These are phyloP conservation scores for Eutrema heterophyllum DNA, from an alignment of 345 rosid genomes.

Conservation along the genomic window DNA sequence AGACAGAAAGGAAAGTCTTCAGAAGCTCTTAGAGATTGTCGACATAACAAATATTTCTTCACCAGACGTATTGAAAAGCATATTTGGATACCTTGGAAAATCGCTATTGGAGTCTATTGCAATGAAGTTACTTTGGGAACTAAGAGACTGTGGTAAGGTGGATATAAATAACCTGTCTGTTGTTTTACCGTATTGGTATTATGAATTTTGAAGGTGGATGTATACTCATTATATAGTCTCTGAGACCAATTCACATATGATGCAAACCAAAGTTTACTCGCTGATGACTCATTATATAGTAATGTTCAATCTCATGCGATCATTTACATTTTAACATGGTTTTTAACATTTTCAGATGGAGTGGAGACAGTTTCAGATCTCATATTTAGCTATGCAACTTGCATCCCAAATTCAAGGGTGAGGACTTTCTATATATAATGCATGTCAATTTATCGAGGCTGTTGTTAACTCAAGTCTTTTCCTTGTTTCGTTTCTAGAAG, in stretches of 20 bases:
- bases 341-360: slow-evolving; percentile 44
- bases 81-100: slow-evolving; percentile 70
- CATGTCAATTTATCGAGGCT: slow-evolving; percentile 32
- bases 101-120: slow-evolving; percentile 47
- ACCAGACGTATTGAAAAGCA: slow-evolving; percentile 24
- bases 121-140: slow-evolving; percentile 46
- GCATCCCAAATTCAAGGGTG: slow-evolving; percentile 73
- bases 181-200: not conserved
- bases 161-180: not conserved
- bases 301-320: not conserved
- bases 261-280: not conserved
- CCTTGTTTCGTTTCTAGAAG: not conserved
- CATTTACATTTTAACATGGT: slow-evolving; percentile 1
- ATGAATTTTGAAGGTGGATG: not conserved
- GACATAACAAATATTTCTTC: slow-evolving; percentile 64
- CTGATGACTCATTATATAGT: not conserved
- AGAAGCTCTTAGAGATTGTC: slow-evolving; percentile 50
- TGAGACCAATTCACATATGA: not conserved
- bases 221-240: not conserved
- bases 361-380: slow-evolving; percentile 47
- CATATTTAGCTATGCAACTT: slow-evolving; percentile 49
- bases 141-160: slow-evolving; percentile 47
- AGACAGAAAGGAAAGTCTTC: slow-evolving; percentile 44
- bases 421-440: slow-evolving; percentile 49
- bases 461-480: not conserved